These are phyloP conservation scores for Amaranthus hypochondriacus DNA, from an alignment of 148 eudicot genomes.

Conservation along the genomic window DNA sequence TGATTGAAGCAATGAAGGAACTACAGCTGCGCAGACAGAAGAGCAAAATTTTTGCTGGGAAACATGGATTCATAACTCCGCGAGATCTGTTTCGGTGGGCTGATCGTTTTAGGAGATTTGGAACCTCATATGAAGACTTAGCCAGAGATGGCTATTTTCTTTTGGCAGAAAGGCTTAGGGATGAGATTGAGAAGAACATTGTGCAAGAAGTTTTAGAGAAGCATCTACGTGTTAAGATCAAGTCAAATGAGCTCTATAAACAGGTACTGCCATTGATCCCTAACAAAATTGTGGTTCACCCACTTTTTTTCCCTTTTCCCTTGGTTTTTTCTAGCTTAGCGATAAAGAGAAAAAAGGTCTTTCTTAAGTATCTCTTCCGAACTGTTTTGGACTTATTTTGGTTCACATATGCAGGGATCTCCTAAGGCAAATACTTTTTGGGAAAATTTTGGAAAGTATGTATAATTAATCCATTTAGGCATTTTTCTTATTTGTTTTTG, in stretches of 20 bases:
- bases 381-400: constrained; percentile 4
- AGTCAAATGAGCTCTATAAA: constrained; percentile 47
- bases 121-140: constrained; percentile 63
- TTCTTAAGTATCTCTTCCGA: not conserved
- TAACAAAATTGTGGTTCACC: not conserved
- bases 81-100: constrained; percentile 98
- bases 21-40: constrained; percentile 86
- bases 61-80: constrained; percentile 96
- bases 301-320: not conserved
- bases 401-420: constrained; percentile 22
- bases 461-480: not conserved
- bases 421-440: not conserved
- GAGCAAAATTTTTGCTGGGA: constrained; percentile 94
- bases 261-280: constrained; percentile 39
- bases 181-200: constrained; percentile 63
- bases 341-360: not conserved
- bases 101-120: constrained; percentile 60
- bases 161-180: constrained; percentile 87
- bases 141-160: constrained; percentile 86
- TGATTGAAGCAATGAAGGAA: constrained; percentile 93
- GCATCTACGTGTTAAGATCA: constrained; percentile 47
- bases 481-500: not conserved
- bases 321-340: not conserved
- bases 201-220: constrained; percentile 79
- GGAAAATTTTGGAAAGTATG: constrained; percentile 27